Percentiles rank a stretch among this genome's conserved stretches.
Conservation (phyloP, 148 eudicot species). For the Hydrangea macrophylla region DNA sequence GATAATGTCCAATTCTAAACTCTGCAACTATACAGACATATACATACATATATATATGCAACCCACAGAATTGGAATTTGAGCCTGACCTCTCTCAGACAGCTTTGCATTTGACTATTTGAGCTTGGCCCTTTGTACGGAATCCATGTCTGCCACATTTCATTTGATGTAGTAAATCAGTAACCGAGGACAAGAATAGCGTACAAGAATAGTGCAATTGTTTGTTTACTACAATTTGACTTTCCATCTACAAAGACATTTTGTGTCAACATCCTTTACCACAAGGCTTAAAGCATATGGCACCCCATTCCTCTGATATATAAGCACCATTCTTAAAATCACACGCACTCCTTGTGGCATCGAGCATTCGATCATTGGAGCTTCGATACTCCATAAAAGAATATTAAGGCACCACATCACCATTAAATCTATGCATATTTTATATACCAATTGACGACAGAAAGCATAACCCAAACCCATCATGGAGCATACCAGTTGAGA, state of each 20-base stretch:
- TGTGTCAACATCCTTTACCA: no score
- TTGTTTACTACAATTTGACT: no score
- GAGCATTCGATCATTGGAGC: not conserved
- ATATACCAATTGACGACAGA: not conserved
- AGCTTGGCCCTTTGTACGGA: constrained; percentile 85
- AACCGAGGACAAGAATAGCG: no score
- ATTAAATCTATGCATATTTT: not conserved
- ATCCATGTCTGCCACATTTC: constrained; percentile 78
- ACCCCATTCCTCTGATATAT: no score
- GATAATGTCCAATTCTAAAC: not conserved
- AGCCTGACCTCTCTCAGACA: constrained; percentile 81
- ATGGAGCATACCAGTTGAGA: not conserved
- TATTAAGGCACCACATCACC: not conserved
- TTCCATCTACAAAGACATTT: no score
- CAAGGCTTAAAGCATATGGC: no score
- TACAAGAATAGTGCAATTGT: no score
- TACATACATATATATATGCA: not conserved
- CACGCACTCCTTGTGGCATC: no score
- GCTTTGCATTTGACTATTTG: constrained; percentile 67
- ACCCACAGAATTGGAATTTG: not conserved
- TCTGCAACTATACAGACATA: constrained; percentile 6
- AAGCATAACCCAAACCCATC: not conserved
- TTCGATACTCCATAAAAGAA: not conserved
- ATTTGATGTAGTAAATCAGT: no score
- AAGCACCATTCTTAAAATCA: no score